A percentile compares a stretch with the other conserved stretches of the same genome.
Conservation (phyloP, 305 asterid genomes). For the Ajuga reptans region DNA sequence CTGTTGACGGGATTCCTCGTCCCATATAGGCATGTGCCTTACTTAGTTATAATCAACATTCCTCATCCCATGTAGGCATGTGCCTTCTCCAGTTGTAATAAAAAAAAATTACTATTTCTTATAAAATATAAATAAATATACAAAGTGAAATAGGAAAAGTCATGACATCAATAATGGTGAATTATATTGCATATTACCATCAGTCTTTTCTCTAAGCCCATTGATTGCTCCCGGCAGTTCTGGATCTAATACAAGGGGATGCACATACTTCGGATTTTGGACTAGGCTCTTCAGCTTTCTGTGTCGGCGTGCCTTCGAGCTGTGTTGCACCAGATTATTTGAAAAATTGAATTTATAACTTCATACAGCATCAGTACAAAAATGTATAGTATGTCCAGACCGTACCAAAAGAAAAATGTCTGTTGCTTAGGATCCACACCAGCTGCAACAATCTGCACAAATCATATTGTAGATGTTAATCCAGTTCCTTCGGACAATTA, state of each 20-base stretch:
- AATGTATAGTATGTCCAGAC: constrained; percentile 17
- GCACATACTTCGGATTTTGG: constrained; percentile 62
- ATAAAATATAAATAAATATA: neutral
- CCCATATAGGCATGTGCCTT: neutral
- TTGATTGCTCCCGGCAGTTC: constrained; percentile 44
- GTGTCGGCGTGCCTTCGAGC: constrained; percentile 63
- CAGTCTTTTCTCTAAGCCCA: constrained; percentile 54
- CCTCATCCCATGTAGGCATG: neutral
- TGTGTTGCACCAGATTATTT: constrained; percentile 36
- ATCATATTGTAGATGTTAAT: constrained; percentile 14
- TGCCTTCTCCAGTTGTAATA: neutral
- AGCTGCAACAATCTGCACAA: constrained; percentile 67
- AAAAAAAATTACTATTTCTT: no score
- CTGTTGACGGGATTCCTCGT: neutral
- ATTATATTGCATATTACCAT: constrained; percentile 44
- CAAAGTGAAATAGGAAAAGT: neutral
- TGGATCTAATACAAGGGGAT: constrained; percentile 58
- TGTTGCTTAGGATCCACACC: constrained; percentile 91
- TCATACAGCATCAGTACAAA: constrained; percentile 10
- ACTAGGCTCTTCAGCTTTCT: constrained; percentile 41
- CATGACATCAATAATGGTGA: neutral
- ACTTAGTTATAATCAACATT: neutral
- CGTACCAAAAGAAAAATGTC: constrained; percentile 77
- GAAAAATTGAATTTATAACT: constrained; percentile 16
- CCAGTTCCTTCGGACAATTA: constrained; percentile 8